Evolutionary conservation across 768 basidiomycete genomes (phyloP).

Genomic region (Collybia sordida): DNA sequence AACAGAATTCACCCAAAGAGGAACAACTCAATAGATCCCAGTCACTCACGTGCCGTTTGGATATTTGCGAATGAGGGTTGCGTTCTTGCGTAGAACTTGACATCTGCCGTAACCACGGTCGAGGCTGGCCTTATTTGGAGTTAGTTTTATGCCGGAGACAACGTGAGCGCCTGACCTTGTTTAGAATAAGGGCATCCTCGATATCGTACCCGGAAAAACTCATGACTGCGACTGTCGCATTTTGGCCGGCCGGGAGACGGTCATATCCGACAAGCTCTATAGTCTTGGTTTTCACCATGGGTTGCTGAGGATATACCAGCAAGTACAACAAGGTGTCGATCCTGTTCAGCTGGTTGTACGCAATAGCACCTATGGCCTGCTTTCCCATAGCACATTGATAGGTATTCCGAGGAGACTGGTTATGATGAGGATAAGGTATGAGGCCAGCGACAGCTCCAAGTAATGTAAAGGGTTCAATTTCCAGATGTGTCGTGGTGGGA

Average conservation of each 20-base stretch:
- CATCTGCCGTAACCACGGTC: slow-evolving; percentile 98
- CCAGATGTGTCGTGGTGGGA: slow-evolving; percentile 85
- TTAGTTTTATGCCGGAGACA: slow-evolving; percentile 9
- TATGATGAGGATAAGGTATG: slow-evolving; percentile 99
- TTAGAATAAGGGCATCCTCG: slow-evolving; percentile 96
- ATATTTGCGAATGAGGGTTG: slow-evolving; percentile 92
- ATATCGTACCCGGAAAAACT: slow-evolving; percentile 99
- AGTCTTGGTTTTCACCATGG: slow-evolving; percentile 99
- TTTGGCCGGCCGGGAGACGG: slow-evolving; percentile 95
- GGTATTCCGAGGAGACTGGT: slow-evolving; percentile 98
- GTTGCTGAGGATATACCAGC: slow-evolving; percentile 96
- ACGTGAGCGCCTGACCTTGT: slow-evolving; percentile 55
- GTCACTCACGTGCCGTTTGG: slow-evolving; percentile 90
- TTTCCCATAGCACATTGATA: slow-evolving; percentile 99
- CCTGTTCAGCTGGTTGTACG: slow-evolving; percentile 94
- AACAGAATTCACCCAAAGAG: slow-evolving; percentile 7
- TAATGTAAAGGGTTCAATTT: slow-evolving; percentile 98
- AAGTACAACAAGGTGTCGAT: slow-evolving; percentile 99
- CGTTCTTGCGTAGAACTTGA: slow-evolving; percentile 95
- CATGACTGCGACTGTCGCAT: slow-evolving; percentile 98
- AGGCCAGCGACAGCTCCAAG: slow-evolving; percentile 97
- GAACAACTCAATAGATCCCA: slow-evolving; percentile 2
- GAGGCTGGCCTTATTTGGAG: slow-evolving; percentile 69
- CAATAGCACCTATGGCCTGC: slow-evolving; percentile 98
- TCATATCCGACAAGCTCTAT: slow-evolving; percentile 98